Conservation (phyloP, 495 filamentous ascomycete species). For the Coniosporium apollinis region DNA sequence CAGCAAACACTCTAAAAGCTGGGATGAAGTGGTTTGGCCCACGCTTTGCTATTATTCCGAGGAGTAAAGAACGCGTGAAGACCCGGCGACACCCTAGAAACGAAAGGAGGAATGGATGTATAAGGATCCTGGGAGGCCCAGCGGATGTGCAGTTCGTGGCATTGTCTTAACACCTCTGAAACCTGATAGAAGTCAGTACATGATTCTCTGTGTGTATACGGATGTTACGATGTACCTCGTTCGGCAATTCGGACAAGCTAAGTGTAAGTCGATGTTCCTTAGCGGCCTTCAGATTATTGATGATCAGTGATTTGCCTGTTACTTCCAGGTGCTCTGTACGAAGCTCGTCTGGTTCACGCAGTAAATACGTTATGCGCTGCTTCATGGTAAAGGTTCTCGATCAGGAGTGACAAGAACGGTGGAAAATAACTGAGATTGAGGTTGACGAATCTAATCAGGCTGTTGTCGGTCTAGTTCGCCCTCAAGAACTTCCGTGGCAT, state of each 20-base stretch:
- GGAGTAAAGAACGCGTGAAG: conserved; percentile 72
- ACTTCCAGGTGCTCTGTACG: conserved; percentile 42
- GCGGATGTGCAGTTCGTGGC: conserved; percentile 61
- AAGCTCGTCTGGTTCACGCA: conserved; percentile 41
- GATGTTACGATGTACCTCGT: conserved; percentile 32
- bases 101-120: conserved; percentile 46
- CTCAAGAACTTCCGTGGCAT: no score
- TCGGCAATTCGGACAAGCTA: conserved; percentile 52
- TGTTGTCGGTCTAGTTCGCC: no score
- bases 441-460: no score
- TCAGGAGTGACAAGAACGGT: no score
- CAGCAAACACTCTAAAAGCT: no score
- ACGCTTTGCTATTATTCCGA: conserved; percentile 23
- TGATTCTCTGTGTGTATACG: neutral
- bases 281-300: conserved; percentile 39
- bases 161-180: conserved; percentile 40
- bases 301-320: conserved; percentile 29
- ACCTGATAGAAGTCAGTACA: conserved; percentile 26
- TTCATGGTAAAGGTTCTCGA: conserved; percentile 68
- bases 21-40: no score
- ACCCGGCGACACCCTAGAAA: conserved; percentile 58
- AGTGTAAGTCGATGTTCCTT: conserved; percentile 72
- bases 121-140: conserved; percentile 49
- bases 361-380: conserved; percentile 69
- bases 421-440: no score